Percentiles rank a stretch among this genome's conserved stretches.
Evolutionary conservation across 1,284 basidiomycete genomes (phyloP).

Genomic region (Ustilago lituana): DNA sequence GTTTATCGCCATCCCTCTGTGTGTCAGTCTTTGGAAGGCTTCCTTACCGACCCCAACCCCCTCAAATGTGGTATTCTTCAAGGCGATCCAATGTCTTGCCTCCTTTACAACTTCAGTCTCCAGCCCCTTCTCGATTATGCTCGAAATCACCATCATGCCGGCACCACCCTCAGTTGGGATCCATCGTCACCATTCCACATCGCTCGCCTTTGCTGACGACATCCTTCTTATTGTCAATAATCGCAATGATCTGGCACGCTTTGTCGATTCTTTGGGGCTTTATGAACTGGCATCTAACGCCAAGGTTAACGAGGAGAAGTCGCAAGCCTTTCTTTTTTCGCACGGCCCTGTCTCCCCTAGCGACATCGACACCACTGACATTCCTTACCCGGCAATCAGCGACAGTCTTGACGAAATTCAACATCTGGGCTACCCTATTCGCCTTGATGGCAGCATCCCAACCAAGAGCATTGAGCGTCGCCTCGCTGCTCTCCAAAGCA

Average conservation of each 20-base stretch:
- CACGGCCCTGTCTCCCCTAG: too few relatives aligned
- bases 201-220: too few relatives aligned
- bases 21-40: background rate
- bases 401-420: too few relatives aligned
- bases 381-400: too few relatives aligned
- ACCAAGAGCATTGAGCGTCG: too few relatives aligned
- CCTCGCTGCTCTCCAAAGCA: too few relatives aligned
- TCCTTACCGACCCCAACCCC: background rate
- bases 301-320: conserved; percentile 1
- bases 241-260: background rate
- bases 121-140: background rate
- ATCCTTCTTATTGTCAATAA: too few relatives aligned
- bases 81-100: conserved; percentile 4
- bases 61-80: background rate
- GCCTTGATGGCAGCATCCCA: too few relatives aligned
- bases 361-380: too few relatives aligned
- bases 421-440: too few relatives aligned
- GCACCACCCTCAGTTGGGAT: background rate
- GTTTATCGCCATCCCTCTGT: too few relatives aligned
- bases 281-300: conserved; percentile 1
- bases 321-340: background rate
- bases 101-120: conserved; percentile 1
- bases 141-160: conserved; percentile 1
- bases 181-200: too few relatives aligned
- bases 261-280: background rate